Conservation (phyloP, 192 early-diverging fungal genomes). For the Linnemannia exigua region DNA sequence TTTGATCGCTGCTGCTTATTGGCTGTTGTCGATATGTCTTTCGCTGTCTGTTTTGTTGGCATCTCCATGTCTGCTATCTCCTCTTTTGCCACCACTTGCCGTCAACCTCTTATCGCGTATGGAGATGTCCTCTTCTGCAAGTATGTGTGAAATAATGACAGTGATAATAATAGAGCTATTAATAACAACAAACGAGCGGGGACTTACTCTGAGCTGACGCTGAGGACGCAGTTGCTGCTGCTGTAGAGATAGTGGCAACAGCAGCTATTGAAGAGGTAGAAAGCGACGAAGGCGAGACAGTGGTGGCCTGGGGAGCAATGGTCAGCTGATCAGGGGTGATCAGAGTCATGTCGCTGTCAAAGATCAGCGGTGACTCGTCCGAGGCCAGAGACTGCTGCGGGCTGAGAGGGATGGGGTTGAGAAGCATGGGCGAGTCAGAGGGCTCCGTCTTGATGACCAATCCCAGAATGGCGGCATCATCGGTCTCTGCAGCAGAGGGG, state of each 20-base stretch:
- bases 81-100: too few species aligned
- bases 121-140: not conserved
- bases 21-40: too few species aligned
- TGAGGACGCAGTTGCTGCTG: not conserved
- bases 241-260: slow-evolving; percentile 2
- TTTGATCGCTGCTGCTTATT: too few species aligned
- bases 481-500: not conserved
- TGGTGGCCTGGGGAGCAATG: slow-evolving; percentile 44
- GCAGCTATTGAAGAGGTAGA: not conserved
- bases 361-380: slow-evolving; percentile 6
- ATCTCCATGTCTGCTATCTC: too few species aligned
- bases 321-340: slow-evolving; percentile 48
- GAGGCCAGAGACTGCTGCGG: slow-evolving; percentile 19
- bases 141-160: not conserved
- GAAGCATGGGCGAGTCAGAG: slow-evolving; percentile 4
- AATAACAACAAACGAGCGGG: not conserved
- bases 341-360: slow-evolving; percentile 14
- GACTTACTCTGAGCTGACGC: slow-evolving; percentile 10
- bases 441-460: slow-evolving; percentile 1
- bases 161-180: not conserved
- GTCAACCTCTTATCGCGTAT: not conserved
- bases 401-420: slow-evolving; percentile 4
- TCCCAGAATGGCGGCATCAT: too few species aligned
- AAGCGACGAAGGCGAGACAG: slow-evolving; percentile 12
- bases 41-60: too few species aligned